These are phyloP conservation scores for Colletotrichum sp. DNA, from an alignment of 2,329 filamentous ascomycete species.

Conservation along the genomic window DNA sequence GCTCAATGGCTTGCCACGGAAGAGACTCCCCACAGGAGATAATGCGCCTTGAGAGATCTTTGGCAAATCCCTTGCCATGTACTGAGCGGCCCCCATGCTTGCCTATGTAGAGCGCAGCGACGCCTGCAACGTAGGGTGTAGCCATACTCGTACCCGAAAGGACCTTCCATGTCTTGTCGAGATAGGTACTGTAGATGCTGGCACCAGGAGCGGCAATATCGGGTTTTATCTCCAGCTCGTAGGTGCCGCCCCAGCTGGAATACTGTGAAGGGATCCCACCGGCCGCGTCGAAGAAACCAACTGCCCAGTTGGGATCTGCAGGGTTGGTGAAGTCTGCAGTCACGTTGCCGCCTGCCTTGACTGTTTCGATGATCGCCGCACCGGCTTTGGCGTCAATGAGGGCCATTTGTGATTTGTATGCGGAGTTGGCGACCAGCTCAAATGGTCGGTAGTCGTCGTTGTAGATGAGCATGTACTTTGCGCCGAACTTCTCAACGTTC, in stretches of 20 bases:
- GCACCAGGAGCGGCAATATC: conserved; percentile 48
- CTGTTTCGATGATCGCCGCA: conserved; percentile 27
- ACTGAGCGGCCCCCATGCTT: conserved; percentile 35
- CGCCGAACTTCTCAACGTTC: conserved; percentile 29
- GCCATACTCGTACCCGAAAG: conserved; percentile 56
- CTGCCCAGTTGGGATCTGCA: conserved; percentile 1
- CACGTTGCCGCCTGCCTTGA: conserved; percentile 22
- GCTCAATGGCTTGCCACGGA: conserved; percentile 27
- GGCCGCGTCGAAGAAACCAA: conserved; percentile 24
- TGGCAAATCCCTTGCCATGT: conserved; percentile 34
- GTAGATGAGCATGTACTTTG: conserved; percentile 32
- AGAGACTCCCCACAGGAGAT: conserved; percentile 35
- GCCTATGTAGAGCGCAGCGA: conserved; percentile 42
- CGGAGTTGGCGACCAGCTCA: conserved; percentile 8
- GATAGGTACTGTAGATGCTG: conserved; percentile 50
- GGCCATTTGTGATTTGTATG: conserved; percentile 21
- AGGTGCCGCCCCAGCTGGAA: conserved; percentile 47
- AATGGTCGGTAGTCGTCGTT: conserved; percentile 22
- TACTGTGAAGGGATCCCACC: conserved; percentile 43
- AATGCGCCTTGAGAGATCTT: conserved; percentile 33
- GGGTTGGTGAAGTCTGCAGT: conserved; percentile 16
- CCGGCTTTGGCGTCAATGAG: conserved; percentile 28
- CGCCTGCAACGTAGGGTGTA: conserved; percentile 48
- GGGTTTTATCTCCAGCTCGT: conserved; percentile 48
- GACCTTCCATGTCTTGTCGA: conserved; percentile 37